Conservation (phyloP, 768 basidiomycete species). For the Lyophyllum semitale region DNA sequence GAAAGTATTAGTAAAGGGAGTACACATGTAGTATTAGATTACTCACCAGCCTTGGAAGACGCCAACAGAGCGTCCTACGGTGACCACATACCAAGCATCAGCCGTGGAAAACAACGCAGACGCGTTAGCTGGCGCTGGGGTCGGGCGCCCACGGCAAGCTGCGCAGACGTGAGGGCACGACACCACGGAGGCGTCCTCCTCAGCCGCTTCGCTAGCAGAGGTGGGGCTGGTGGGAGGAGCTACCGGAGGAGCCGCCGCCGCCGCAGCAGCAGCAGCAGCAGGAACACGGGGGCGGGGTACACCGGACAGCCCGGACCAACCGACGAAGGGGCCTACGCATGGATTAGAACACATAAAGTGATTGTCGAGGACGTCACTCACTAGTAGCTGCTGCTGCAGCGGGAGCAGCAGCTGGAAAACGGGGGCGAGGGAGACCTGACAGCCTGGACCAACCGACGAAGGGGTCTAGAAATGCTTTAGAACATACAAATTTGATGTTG, state of each 20-base stretch:
- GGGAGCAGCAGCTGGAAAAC: too few relatives aligned
- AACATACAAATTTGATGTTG: too few relatives aligned
- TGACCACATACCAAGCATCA: not conserved
- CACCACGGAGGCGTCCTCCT: too few relatives aligned
- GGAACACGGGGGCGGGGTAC: not conserved
- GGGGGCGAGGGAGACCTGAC: too few relatives aligned
- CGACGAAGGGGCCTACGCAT: too few relatives aligned
- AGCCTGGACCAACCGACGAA: too few relatives aligned
- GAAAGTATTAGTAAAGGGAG: too few relatives aligned
- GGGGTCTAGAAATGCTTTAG: too few relatives aligned
- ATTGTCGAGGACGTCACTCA: too few relatives aligned
- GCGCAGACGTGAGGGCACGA: not conserved
- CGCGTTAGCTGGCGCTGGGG: not conserved
- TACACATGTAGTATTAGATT: not conserved
- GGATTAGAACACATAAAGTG: too few relatives aligned
- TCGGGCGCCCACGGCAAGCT: not conserved
- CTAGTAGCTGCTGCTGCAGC: too few relatives aligned
- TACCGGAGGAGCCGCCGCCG: not conserved
- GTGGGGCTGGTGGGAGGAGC: not conserved
- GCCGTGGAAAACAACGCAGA: not conserved
- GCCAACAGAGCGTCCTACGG: not conserved
- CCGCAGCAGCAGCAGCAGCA: not conserved
- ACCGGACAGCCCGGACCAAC: too few relatives aligned
- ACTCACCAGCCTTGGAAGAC: not conserved
- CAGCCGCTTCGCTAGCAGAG: not conserved